Base-by-base conservation (phyloP, 805 yeast species). In the Osmozyma mogii region DNA sequence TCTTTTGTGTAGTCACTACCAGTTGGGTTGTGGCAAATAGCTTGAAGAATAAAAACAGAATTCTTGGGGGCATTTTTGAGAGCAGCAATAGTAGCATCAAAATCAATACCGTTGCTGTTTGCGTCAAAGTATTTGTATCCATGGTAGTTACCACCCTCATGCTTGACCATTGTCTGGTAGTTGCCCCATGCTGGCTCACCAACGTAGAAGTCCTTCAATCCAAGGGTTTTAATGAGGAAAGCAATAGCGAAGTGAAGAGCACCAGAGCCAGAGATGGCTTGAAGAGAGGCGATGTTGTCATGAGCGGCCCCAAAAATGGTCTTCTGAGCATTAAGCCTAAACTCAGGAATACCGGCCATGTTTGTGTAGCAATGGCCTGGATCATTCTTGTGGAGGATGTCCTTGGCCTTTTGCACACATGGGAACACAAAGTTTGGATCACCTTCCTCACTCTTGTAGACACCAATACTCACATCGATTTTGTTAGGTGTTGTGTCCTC, bases 11-110 rank as follows among this genome's bases (percentile, higher is more conserved):
- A 56, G 41, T 62, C 69, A 10, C 61, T 56, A 2, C 68, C 69
- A 10, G 69, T 62, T 4, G 69, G 69, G 41, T 62, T 62, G 44
- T 62, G 69, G 40, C 69, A 62, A 32, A 66, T 61, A 10, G 64
- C 57, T 40, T 62, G 69, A 26, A 62, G 46, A 16, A 62, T 37
- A 34, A 62, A 56, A 13, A 58, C 55, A 1, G 65, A 49, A 15
- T 49, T 43, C 9, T 41, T 43, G 3, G 59, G 53, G 7, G 64
- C 65, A 1, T 34, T 20, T 5, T 50, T 39, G 35, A 62, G 40
- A 5, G 61, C 53, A 4, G 36, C 30, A 23, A 47, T 25, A 10
- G 51, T 37, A 8, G 53, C 25, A 3, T 40, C 46, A 24, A 61
- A 50, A 37, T 61, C 63, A 5, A 54, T 53, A 7, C 38, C 39